Conservation (phyloP, 2,329 filamentous ascomycete species). For the Knufia petricola region DNA sequence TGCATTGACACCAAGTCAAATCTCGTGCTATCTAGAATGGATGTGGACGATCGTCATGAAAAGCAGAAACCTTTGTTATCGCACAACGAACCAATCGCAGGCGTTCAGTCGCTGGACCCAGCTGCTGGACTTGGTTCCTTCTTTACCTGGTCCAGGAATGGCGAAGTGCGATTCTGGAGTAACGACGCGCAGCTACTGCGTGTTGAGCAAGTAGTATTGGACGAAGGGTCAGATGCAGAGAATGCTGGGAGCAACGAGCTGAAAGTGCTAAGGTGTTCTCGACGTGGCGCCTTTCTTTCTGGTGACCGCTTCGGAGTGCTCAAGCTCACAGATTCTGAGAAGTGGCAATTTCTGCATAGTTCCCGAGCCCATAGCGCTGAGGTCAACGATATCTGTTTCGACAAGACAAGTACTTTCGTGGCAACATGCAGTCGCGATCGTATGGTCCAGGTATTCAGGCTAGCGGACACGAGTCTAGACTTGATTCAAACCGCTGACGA, state of each 20-base stretch:
- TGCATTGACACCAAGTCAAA: conserved; percentile 67
- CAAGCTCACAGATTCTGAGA: conserved; percentile 34
- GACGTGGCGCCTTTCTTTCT: conserved; percentile 60
- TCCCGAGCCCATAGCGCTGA: conserved; percentile 81
- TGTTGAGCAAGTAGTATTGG: conserved; percentile 58
- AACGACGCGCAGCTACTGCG: conserved; percentile 58
- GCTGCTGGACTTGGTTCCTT: conserved; percentile 60
- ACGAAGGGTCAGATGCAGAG: conserved; percentile 44
- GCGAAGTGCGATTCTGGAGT: conserved; percentile 75
- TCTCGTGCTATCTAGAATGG: conserved; percentile 51
- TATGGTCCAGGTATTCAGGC: conserved; percentile 81
- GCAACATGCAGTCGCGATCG: conserved; percentile 81
- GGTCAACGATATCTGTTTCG: conserved; percentile 69
- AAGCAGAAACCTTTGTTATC: conserved; percentile 37
- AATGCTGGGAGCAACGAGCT: conserved; percentile 48
- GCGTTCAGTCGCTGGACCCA: conserved; percentile 56
- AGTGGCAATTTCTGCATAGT: conserved; percentile 54
- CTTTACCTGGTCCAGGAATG: conserved; percentile 78
- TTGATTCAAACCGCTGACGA: conserved; percentile 87
- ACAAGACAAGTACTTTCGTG: conserved; percentile 54
- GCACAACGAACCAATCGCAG: conserved; percentile 53
- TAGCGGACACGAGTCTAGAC: conserved; percentile 51
- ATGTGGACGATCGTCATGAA: conserved; percentile 21
- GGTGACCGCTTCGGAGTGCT: conserved; percentile 83
- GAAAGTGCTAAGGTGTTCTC: conserved; percentile 49